Percentiles rank a stretch among this genome's conserved stretches.
Conservation (phyloP, 805 yeast genomes). For the Ogataea nitratoaversa region DNA sequence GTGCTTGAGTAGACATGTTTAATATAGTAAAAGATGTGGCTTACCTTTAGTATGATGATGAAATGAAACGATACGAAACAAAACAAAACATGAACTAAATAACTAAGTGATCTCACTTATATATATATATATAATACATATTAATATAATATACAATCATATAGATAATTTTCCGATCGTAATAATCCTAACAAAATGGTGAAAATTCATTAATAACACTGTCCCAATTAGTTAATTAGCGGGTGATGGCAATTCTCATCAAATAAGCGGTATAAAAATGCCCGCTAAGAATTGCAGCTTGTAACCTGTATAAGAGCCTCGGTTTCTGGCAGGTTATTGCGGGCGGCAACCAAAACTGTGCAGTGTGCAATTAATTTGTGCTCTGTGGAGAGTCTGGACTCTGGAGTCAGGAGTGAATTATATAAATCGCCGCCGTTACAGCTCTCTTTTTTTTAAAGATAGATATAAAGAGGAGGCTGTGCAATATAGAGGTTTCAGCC, state of each 20-base stretch:
- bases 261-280: not conserved
- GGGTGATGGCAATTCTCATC: not conserved
- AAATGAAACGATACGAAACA: not conserved
- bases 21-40: not conserved
- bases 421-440: too few relatives aligned
- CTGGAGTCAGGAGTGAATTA: too few relatives aligned
- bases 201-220: not conserved
- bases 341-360: too few relatives aligned
- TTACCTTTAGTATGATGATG: not conserved
- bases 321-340: too few relatives aligned
- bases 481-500: too few relatives aligned
- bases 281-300: not conserved
- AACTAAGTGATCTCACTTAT: not conserved
- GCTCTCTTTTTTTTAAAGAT: too few relatives aligned
- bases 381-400: too few relatives aligned
- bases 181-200: too few relatives aligned
- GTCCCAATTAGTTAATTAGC: not conserved
- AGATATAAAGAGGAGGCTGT: too few relatives aligned
- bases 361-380: too few relatives aligned
- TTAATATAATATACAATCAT: too few relatives aligned
- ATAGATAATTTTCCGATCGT: too few relatives aligned
- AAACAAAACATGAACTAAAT: not conserved
- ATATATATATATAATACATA: not conserved
- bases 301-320: not conserved
- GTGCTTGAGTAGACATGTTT: constrained; percentile 25